Evolutionary conservation across 495 filamentous ascomycete species (phyloP).

Genomic region (Oleoguttula mirabilis): DNA sequence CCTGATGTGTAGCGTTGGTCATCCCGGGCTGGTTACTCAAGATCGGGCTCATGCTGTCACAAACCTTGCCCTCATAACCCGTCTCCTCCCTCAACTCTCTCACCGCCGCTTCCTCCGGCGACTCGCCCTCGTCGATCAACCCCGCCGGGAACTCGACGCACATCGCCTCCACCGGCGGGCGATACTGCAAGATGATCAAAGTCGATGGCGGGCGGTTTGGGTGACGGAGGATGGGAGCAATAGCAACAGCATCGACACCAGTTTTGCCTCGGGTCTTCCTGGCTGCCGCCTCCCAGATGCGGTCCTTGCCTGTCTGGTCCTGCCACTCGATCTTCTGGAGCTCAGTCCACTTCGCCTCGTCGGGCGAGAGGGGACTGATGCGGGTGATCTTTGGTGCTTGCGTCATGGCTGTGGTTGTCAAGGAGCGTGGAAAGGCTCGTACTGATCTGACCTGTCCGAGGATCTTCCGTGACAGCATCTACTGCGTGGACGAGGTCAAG

Average conservation of each 20-base stretch:
- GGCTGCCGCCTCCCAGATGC: constrained; percentile 42
- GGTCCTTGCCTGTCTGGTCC: constrained; percentile 38
- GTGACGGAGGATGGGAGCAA: constrained; percentile 74
- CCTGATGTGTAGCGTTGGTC: constrained; percentile 20
- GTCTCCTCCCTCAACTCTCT: constrained; percentile 93
- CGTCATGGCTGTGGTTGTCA: not conserved
- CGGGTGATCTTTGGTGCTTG: constrained; percentile 36
- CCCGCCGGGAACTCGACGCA: constrained; percentile 80
- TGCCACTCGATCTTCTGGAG: constrained; percentile 40
- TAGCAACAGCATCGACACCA: constrained; percentile 79
- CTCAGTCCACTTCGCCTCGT: constrained; percentile 40
- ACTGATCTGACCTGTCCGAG: no score
- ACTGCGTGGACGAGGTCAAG: no score
- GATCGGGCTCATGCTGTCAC: constrained; percentile 49
- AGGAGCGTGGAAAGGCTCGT: no score
- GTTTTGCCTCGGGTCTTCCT: constrained; percentile 43
- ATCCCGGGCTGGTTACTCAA: constrained; percentile 31
- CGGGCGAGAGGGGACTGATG: constrained; percentile 33
- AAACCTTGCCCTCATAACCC: constrained; percentile 58
- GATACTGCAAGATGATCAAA: constrained; percentile 73
- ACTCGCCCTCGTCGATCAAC: constrained; percentile 71
- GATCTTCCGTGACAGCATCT: no score
- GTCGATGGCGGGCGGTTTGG: constrained; percentile 47
- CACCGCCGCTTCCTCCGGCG: constrained; percentile 63
- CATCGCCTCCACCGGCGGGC: constrained; percentile 67